These are phyloP conservation scores for Coniochaeta sp. DNA, from an alignment of 2,329 filamentous ascomycete species.

Conservation along the genomic window DNA sequence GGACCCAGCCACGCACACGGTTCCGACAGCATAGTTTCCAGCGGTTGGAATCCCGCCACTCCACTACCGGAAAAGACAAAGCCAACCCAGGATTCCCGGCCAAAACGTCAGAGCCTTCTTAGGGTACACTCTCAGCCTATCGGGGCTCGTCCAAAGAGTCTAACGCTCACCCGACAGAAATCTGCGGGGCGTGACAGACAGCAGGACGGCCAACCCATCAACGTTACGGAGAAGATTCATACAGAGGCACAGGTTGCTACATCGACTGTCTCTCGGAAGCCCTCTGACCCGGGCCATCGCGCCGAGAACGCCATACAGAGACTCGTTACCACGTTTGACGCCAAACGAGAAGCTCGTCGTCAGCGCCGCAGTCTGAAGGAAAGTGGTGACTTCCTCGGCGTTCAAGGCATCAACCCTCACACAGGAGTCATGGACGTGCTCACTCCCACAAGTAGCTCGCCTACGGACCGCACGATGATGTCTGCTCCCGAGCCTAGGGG, in stretches of 20 bases:
- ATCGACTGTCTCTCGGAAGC: not conserved
- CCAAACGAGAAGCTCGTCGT: slow-evolving; percentile 26
- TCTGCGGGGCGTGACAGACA: not conserved
- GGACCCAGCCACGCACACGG: not conserved
- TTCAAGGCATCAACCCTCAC: slow-evolving; percentile 50
- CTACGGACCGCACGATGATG: slow-evolving; percentile 18
- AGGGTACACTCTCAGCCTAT: not conserved
- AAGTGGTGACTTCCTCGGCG: slow-evolving; percentile 51
- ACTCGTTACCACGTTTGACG: slow-evolving; percentile 13
- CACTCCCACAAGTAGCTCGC: slow-evolving; percentile 40
- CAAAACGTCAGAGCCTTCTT: not conserved
- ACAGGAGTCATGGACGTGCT: slow-evolving; percentile 46
- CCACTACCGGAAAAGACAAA: not conserved
- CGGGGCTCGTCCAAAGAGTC: not conserved
- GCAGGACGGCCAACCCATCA: not conserved
- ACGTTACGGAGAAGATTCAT: not conserved
- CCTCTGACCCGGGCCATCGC: not conserved
- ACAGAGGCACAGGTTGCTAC: not conserved
- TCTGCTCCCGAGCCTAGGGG: not conserved
- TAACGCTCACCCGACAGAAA: not conserved
- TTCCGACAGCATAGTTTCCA: slow-evolving; percentile 1
- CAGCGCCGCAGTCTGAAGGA: slow-evolving; percentile 40
- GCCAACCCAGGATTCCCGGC: not conserved
- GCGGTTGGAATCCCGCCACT: not conserved
- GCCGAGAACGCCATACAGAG: not conserved